Percentiles rank a stretch among this genome's conserved stretches.
Evolutionary conservation across 2,329 filamentous ascomycete genomes (phyloP).

Genomic region (Ophiostoma fasciatum): DNA sequence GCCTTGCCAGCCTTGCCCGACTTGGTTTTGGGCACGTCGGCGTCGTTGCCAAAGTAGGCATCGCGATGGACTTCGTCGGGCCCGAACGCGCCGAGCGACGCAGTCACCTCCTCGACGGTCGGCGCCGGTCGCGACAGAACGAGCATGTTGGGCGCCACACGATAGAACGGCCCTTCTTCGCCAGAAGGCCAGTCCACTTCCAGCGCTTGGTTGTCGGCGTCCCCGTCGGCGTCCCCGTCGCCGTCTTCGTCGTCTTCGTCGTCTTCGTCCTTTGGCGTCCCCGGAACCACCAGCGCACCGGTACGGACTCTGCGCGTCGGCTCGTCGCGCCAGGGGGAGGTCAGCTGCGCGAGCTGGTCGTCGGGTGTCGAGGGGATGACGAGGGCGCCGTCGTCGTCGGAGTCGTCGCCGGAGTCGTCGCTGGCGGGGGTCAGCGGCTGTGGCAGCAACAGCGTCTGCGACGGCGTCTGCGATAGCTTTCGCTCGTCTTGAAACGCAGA

Average conservation of each 20-base stretch:
- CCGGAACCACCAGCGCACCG: too few relatives aligned
- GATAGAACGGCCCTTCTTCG: background rate
- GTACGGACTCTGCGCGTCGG: background rate
- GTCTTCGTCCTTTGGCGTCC: too few relatives aligned
- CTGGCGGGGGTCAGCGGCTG: too few relatives aligned
- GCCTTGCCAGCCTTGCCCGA: background rate
- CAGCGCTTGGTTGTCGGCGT: background rate
- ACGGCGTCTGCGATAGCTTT: background rate
- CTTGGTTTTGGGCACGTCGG: slow-evolving; percentile 50
- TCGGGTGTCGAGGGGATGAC: slow-evolving; percentile 2
- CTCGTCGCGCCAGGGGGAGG: background rate
- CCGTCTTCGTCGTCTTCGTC: too few relatives aligned
- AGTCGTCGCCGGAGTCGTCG: background rate
- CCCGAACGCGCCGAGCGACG: slow-evolving; percentile 3
- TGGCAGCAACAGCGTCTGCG: too few relatives aligned
- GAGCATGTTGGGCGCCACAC: background rate
- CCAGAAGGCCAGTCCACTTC: background rate
- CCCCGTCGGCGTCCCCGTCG: background rate
- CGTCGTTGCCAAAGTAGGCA: slow-evolving; percentile 71
- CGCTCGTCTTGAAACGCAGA: slow-evolving; percentile 1
- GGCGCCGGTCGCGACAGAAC: slow-evolving; percentile 1
- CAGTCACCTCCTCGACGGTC: background rate
- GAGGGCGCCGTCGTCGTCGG: background rate
- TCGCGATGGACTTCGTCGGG: slow-evolving; percentile 68
- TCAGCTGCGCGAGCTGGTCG: background rate